phyloP scores from a whole-genome alignment of 495 filamentous ascomycete species.

The Patellaria atrata region DNA sequence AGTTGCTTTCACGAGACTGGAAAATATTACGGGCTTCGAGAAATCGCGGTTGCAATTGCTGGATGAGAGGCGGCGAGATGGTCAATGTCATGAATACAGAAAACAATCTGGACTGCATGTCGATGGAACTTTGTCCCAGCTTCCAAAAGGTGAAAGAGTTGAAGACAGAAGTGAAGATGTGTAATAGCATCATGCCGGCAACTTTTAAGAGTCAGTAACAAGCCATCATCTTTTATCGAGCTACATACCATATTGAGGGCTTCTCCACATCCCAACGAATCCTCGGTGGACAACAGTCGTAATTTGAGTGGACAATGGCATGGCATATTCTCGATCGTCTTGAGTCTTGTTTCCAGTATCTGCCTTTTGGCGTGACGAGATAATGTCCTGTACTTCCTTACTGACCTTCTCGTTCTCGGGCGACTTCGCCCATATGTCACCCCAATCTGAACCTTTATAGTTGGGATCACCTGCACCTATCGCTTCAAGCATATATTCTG shows the following conservation, averaged over 20 bases:
- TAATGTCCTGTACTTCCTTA: constrained; percentile 20
- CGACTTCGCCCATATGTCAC: constrained; percentile 42
- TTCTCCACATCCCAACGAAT: constrained; percentile 21
- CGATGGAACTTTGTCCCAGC: constrained; percentile 39
- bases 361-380: constrained; percentile 8
- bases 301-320: constrained; percentile 19
- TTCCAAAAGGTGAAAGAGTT: constrained; percentile 54
- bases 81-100: constrained; percentile 60
- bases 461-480: constrained; percentile 51
- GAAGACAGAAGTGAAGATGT: constrained; percentile 49
- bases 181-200: constrained; percentile 43
- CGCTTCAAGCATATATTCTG: constrained; percentile 56
- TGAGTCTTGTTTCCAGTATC: constrained; percentile 5
- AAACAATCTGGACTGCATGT: constrained; percentile 52
- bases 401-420: constrained; percentile 23
- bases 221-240: not conserved
- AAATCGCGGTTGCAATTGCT: constrained; percentile 56
- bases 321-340: constrained; percentile 18
- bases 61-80: constrained; percentile 45
- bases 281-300: constrained; percentile 14
- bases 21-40: constrained; percentile 51
- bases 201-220: not conserved
- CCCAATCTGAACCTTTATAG: constrained; percentile 48
- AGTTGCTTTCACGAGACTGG: constrained; percentile 52
- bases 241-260: constrained; percentile 17